A percentile compares a stretch with the other conserved stretches of the same genome.
phyloP scores from a whole-genome alignment of 306 rosid species.

The Vigna unguiculata region DNA sequence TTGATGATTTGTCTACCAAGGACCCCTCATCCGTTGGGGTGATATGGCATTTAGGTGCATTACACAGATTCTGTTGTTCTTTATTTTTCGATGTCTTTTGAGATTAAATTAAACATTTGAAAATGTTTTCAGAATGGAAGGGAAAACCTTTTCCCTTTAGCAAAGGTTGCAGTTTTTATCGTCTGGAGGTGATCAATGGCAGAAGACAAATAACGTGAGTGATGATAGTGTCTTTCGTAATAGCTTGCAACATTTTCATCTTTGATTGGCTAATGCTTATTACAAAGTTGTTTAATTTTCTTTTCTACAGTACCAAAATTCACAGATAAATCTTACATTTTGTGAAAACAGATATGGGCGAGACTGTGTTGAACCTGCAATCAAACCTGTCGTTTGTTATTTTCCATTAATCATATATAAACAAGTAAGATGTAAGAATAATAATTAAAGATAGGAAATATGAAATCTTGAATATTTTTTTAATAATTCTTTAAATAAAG shows the following conservation, averaged over 20 bases:
- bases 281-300: background rate
- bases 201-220: constrained; percentile 78
- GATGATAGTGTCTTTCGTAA: background rate
- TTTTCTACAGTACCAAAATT: background rate
- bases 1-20: constrained; percentile 77
- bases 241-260: constrained; percentile 24
- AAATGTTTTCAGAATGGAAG: constrained; percentile 70
- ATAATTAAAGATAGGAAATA: too few relatives aligned
- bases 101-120: constrained; percentile 7
- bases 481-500: background rate
- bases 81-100: background rate
- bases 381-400: constrained; percentile 39
- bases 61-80: background rate
- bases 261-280: background rate
- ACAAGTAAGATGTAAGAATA: too few relatives aligned
- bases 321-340: constrained; percentile 30
- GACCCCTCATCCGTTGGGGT: constrained; percentile 85
- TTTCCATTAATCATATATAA: too few relatives aligned
- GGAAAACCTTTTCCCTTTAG: constrained; percentile 90
- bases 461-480: too few relatives aligned
- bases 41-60: constrained; percentile 87
- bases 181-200: constrained; percentile 69
- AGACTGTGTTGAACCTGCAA: constrained; percentile 88
- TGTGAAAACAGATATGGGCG: constrained; percentile 75
- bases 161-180: constrained; percentile 94